Evolutionary conservation across 768 basidiomycete genomes (phyloP).

Genomic region (Podaxis pistillaris): DNA sequence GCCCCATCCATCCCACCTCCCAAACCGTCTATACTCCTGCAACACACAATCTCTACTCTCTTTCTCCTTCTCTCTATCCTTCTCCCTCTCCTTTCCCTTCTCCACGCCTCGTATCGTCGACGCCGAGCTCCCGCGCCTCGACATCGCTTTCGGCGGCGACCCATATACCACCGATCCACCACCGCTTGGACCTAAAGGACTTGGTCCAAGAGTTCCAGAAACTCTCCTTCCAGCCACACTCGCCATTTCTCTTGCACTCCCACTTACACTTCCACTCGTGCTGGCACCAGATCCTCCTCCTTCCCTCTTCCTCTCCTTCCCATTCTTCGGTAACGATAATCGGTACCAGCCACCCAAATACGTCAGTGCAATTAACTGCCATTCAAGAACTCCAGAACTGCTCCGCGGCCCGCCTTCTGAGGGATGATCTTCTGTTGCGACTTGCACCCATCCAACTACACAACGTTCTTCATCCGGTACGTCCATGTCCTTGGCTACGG

Average conservation of each 20-base stretch:
- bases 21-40: slow-evolving; percentile 78
- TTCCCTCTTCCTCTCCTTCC: slow-evolving; percentile 43
- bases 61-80: slow-evolving; percentile 55
- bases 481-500: slow-evolving; percentile 34
- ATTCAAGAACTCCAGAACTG: slow-evolving; percentile 37
- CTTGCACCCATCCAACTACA: slow-evolving; percentile 82
- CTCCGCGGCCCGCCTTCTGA: slow-evolving; percentile 17
- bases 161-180: slow-evolving; percentile 19
- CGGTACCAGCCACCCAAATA: slow-evolving; percentile 94
- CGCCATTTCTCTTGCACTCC: slow-evolving; percentile 71
- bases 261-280: slow-evolving; percentile 59
- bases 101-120: slow-evolving; percentile 48
- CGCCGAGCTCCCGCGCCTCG: slow-evolving; percentile 51
- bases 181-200: slow-evolving; percentile 13
- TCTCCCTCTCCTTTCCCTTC: slow-evolving; percentile 54
- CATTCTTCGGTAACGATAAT: slow-evolving; percentile 62
- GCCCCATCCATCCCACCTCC: slow-evolving; percentile 89
- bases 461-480: slow-evolving; percentile 82
- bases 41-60: slow-evolving; percentile 66
- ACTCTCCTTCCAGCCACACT: slow-evolving; percentile 78
- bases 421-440: slow-evolving; percentile 35
- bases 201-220: background rate
- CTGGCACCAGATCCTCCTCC: slow-evolving; percentile 56
- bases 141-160: slow-evolving; percentile 42
- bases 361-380: slow-evolving; percentile 83